Conservation (phyloP, 2,329 filamentous ascomycete genomes). For the Fusarium sp. region DNA sequence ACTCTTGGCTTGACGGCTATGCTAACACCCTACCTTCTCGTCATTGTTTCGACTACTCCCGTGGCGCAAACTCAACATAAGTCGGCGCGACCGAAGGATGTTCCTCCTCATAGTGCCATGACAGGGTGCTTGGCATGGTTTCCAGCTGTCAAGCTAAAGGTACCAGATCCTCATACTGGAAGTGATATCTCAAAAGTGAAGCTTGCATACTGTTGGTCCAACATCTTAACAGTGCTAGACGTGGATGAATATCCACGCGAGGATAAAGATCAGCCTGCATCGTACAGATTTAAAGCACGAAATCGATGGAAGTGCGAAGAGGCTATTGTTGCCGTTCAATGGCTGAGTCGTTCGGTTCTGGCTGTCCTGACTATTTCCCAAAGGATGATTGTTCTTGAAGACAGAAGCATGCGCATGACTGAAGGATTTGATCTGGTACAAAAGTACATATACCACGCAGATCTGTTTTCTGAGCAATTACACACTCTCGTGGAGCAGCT, state of each 20-base stretch:
- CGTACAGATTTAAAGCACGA: constrained; percentile 82
- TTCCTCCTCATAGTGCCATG: constrained; percentile 89
- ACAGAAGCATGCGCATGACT: constrained; percentile 87
- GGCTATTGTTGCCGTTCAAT: constrained; percentile 95
- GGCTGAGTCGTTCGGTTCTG: constrained; percentile 93
- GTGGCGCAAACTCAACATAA: constrained; percentile 98
- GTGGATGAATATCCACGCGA: constrained; percentile 78
- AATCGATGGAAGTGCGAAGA: constrained; percentile 95
- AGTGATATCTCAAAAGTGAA: constrained; percentile 83
- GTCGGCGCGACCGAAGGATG: constrained; percentile 88
- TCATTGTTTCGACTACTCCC: constrained; percentile 97
- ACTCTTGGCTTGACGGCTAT: constrained; percentile 91
- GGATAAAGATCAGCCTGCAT: constrained; percentile 81
- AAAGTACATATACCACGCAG: constrained; percentile 91
- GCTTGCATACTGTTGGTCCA: constrained; percentile 98
- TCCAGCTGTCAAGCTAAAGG: constrained; percentile 91
- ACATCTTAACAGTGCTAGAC: constrained; percentile 93
- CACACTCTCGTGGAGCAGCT: constrained; percentile 87
- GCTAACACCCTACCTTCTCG: constrained; percentile 92
- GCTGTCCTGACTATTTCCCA: constrained; percentile 95
- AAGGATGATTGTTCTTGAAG: constrained; percentile 90
- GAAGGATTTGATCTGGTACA: constrained; percentile 93
- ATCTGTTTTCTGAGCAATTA: constrained; percentile 90
- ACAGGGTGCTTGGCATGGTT: constrained; percentile 98
- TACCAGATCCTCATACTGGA: constrained; percentile 73